Evolutionary conservation across 495 filamentous ascomycete species (phyloP).

Genomic region (Aspergillus campestris): DNA sequence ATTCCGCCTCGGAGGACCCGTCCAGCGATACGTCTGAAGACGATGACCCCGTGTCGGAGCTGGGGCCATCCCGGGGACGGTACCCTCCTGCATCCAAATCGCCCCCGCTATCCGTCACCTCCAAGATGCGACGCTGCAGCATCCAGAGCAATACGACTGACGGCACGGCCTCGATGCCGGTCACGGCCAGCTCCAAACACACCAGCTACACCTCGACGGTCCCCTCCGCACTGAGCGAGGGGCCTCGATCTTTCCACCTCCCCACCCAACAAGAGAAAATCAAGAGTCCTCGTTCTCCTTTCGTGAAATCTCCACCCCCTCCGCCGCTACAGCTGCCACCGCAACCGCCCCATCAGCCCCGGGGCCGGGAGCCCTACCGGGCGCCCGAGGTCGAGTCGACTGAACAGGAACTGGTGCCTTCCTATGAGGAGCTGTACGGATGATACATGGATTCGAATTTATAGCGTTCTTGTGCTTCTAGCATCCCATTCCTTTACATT

Average conservation of each 20-base stretch:
- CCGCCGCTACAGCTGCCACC: too few species aligned
- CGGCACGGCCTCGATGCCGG: constrained; percentile 17
- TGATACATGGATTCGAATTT: constrained; percentile 8
- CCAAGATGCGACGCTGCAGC: constrained; percentile 37
- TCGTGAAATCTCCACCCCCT: too few species aligned
- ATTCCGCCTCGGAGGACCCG: constrained; percentile 3
- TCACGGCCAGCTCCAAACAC: constrained; percentile 27
- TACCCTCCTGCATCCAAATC: constrained; percentile 25
- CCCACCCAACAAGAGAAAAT: constrained; percentile 19
- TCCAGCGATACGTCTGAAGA: constrained; percentile 18
- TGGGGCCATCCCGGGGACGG: constrained; percentile 6
- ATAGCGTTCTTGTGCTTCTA: not conserved
- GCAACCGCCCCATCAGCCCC: too few species aligned
- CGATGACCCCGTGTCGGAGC: constrained; percentile 4
- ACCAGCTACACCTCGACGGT: constrained; percentile 33
- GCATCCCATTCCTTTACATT: not conserved
- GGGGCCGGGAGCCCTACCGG: too few species aligned
- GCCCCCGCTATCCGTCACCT: constrained; percentile 33
- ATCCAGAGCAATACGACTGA: constrained; percentile 26
- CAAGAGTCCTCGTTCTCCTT: constrained; percentile 10
- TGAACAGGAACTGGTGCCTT: constrained; percentile 32
- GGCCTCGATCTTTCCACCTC: constrained; percentile 19
- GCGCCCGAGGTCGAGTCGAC: constrained; percentile 17
- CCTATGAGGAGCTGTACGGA: constrained; percentile 39
- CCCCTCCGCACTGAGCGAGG: constrained; percentile 22